These are phyloP conservation scores for Suhomyces kunorum DNA, from an alignment of 1,139 yeast species.

Conservation along the genomic window DNA sequence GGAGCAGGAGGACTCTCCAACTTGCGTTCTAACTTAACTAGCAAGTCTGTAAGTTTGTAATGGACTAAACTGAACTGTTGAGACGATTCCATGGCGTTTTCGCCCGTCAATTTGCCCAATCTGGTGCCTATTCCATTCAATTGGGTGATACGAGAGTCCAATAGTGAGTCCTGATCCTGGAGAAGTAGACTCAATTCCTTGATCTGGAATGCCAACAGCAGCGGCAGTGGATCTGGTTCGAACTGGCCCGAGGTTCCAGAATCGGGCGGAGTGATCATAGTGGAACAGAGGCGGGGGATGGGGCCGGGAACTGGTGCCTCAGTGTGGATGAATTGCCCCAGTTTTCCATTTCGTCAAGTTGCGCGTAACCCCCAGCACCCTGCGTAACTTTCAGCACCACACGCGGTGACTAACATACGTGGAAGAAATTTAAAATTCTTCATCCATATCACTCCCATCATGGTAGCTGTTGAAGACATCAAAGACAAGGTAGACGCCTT, in stretches of 20 bases:
- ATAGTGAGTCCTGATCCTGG: conserved; percentile 14
- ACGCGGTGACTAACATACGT: not conserved
- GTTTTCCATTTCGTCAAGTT: not conserved
- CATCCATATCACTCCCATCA: conserved; percentile 7
- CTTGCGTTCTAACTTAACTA: conserved; percentile 10
- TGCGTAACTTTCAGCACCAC: conserved; percentile 7
- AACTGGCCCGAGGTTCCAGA: conserved; percentile 1
- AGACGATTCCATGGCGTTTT: not conserved
- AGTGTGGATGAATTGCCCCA: not conserved
- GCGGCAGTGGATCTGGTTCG: not conserved
- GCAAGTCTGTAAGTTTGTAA: conserved; percentile 11
- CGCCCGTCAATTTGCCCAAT: not conserved
- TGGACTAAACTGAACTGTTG: conserved; percentile 7
- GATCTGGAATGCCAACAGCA: conserved; percentile 6
- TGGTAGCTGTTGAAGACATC: conserved; percentile 26
- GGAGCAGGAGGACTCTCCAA: conserved; percentile 2
- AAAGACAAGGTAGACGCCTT: conserved; percentile 57
- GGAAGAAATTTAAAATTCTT: conserved; percentile 7
- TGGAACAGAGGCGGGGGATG: too few relatives aligned
- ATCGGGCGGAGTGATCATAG: conserved; percentile 9
- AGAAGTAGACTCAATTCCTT: conserved; percentile 18
- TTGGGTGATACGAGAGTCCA: conserved; percentile 13
- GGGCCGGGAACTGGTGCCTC: not conserved
- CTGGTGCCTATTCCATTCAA: conserved; percentile 9
- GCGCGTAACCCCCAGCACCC: conserved; percentile 6